Evolutionary conservation across 768 basidiomycete genomes (phyloP).

Genomic region (Collybia sp.): DNA sequence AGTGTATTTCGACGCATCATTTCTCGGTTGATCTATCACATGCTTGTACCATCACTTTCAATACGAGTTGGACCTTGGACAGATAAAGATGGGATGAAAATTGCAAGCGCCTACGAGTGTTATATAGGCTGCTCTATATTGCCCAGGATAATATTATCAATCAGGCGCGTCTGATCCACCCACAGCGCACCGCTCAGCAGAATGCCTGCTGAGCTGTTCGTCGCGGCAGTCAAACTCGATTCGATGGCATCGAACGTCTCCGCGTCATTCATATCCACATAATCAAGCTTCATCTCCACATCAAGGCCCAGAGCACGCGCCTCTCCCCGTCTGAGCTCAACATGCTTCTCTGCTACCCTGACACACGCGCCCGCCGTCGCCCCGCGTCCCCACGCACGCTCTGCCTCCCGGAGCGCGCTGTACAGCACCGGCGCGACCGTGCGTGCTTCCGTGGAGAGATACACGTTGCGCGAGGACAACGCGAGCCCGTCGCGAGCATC

Average conservation of each 20-base stretch:
- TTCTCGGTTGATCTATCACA: no score
- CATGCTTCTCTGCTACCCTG: constrained; percentile 32
- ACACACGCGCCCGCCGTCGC: constrained; percentile 47
- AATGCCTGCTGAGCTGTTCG: constrained; percentile 29
- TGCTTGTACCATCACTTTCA: no score
- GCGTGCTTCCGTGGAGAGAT: constrained; percentile 65
- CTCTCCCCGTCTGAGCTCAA: constrained; percentile 24
- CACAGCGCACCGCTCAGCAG: constrained; percentile 86
- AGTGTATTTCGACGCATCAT: neutral
- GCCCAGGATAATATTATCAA: constrained; percentile 87
- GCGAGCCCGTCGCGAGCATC: constrained; percentile 66
- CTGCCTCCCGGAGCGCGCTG: constrained; percentile 59
- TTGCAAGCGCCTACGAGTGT: no score
- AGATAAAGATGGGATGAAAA: no score
- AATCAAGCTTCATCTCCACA: constrained; percentile 69
- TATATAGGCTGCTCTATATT: constrained; percentile 16
- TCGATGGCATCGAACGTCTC: constrained; percentile 65
- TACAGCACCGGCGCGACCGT: constrained; percentile 64
- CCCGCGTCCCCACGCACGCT: constrained; percentile 49
- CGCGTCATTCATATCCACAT: constrained; percentile 85
- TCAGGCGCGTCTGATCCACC: constrained; percentile 83
- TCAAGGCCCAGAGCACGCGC: constrained; percentile 26
- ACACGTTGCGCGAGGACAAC: constrained; percentile 87
- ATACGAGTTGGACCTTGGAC: no score
- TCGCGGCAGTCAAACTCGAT: neutral